Evolutionary conservation across 2,329 filamentous ascomycete species (phyloP), one percentile per base, ranked within the genome.

Genomic region (Alternaria postmessia): DNA sequence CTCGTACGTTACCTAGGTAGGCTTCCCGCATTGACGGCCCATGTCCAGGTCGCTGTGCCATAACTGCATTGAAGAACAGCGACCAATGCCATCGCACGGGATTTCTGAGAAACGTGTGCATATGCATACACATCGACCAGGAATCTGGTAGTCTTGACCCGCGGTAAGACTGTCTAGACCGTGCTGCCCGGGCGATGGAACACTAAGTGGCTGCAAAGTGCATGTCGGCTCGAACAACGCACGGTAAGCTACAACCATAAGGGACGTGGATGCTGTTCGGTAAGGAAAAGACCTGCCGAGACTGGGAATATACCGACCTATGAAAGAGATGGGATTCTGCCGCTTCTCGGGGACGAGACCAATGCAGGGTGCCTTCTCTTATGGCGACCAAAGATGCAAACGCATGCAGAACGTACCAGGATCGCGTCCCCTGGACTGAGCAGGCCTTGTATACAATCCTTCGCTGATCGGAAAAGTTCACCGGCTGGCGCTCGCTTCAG

Each of bases 101-200:
- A 47, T 20, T 54, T 52, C 58, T 54, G 58, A 52, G 51, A 49
- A 55, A 42, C 16, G 26, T 26, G 28, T 61, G 59, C 62, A 58
- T 44, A 34, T 46, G 24, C 46, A 59, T 61, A 59, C 67, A 64
- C 16, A 41, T 48, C 30, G 61, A 62, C 70, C 71, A 62, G 51
- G 62, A 54, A 55, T 57, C 55, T 61, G 66, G 65, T 58, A 54
- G 39, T 16, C 5, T 38, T 36, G 14, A 41, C 28, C 44, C 34
- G 47, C 54, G 46, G 34, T 26, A 54, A 11, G 44, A 54, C 38
- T 43, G 57, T 44, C 61, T 59, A 55, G 42, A 58, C 63, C 18
- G 30, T 41, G 53, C 54, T 59, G 56, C n/a, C 16, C 32, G 34
- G 34, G 34, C 54, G 22, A 57, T 46, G 41, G 59, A 49, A 42